phyloP scores from a whole-genome alignment of 306 rosid genomes.

The Medicago ruthenica region DNA sequence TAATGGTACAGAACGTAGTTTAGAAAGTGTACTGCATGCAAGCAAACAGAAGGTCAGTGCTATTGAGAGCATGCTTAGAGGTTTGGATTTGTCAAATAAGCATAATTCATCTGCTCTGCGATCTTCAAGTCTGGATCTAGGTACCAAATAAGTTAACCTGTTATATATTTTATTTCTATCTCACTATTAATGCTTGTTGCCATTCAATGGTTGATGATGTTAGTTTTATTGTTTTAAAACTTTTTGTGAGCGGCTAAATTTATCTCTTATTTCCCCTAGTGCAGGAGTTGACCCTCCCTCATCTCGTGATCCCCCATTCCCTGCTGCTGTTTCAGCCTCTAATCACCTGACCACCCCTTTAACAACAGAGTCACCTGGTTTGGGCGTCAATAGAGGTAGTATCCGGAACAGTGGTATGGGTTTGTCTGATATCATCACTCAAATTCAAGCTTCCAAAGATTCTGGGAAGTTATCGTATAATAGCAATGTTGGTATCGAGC shows the following conservation, averaged over 20 bases:
- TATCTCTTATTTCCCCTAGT: constrained; percentile 83
- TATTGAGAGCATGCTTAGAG: constrained; percentile 99
- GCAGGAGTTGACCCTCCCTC: constrained; percentile 99
- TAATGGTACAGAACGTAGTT: constrained; percentile 83
- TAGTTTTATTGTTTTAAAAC: constrained; percentile 36
- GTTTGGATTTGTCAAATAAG: constrained; percentile 89
- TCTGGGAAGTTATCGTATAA: constrained; percentile 67
- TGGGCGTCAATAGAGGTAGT: constrained; percentile 66
- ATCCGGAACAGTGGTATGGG: constrained; percentile 87
- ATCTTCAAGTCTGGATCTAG: constrained; percentile 98
- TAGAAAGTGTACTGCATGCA: constrained; percentile 92
- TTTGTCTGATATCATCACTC: constrained; percentile 88
- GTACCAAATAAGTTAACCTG: constrained; percentile 64
- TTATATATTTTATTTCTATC: constrained; percentile 31
- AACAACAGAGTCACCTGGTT: constrained; percentile 64
- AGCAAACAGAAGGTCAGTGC: constrained; percentile 99
- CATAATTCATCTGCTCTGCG: constrained; percentile 68
- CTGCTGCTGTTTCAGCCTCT: constrained; percentile 86
- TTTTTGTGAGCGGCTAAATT: constrained; percentile 79
- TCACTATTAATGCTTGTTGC: constrained; percentile 33
- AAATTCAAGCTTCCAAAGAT: constrained; percentile 96
- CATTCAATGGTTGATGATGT: constrained; percentile 25
- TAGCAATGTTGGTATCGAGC: constrained; percentile 56
- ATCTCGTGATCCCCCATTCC: constrained; percentile 99
- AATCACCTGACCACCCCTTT: constrained; percentile 68